phyloP scores from a whole-genome alignment of 78 protist genomes.

The Dictyostelium citrinum region DNA sequence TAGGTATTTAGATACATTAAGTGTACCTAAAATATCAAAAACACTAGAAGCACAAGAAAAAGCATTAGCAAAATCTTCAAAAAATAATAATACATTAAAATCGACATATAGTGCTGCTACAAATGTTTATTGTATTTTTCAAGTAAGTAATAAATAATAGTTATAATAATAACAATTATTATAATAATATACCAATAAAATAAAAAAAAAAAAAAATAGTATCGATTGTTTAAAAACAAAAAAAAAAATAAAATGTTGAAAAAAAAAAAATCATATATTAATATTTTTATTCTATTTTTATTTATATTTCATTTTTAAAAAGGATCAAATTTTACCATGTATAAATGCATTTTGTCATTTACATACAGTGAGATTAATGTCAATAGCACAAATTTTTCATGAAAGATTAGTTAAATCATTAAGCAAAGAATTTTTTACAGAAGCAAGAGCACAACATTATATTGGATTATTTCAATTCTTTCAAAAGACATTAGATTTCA shows the following conservation, averaged over 20 bases:
- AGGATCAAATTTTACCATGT: slow-evolving; percentile 77
- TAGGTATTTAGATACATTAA: slow-evolving; percentile 40
- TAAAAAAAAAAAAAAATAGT: neutral
- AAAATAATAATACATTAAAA: neutral
- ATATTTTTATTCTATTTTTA: neutral
- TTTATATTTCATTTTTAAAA: neutral
- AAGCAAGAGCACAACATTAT: slow-evolving; percentile 28
- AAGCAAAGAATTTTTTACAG: slow-evolving; percentile 11
- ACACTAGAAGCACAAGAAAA: neutral
- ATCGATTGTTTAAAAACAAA: too few relatives aligned
- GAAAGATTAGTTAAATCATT: slow-evolving; percentile 64
- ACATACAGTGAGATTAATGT: slow-evolving; percentile 9
- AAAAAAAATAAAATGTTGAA: neutral
- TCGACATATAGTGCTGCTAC: neutral
- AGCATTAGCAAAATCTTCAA: neutral
- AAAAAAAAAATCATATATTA: neutral
- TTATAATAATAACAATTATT: too few relatives aligned
- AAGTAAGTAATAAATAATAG: slow-evolving; percentile 53
- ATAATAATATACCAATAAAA: too few relatives aligned
- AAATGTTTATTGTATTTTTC: slow-evolving; percentile 28
- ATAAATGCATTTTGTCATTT: slow-evolving; percentile 51
- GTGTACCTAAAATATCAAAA: neutral
- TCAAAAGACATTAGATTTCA: slow-evolving; percentile 7
- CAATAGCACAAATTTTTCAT: slow-evolving; percentile 61
- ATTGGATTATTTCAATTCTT: slow-evolving; percentile 18